Conservation (phyloP, 345 rosid species). For the Alliaria petiolata region DNA sequence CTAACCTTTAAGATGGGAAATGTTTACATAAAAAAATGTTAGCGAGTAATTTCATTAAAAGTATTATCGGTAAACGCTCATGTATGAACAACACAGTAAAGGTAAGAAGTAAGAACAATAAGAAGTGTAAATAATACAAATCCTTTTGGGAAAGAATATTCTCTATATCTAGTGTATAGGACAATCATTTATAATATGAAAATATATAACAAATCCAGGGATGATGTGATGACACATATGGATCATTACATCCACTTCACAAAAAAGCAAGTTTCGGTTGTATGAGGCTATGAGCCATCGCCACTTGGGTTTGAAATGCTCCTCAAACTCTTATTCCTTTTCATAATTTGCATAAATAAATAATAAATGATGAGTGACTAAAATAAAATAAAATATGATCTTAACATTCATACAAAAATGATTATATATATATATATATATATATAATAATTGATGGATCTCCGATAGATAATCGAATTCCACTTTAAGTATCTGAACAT, state of each 20-base stretch:
- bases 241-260: neutral
- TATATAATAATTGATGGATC: neutral
- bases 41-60: too few relatives aligned
- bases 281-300: neutral
- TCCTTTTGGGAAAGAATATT: neutral
- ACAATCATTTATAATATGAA: too few relatives aligned
- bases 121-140: neutral
- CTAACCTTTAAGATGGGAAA: too few relatives aligned
- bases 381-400: neutral
- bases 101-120: too few relatives aligned
- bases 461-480: neutral
- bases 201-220: neutral
- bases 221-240: too few relatives aligned
- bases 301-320: conserved; percentile 6
- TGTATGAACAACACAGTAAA: neutral
- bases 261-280: neutral
- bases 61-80: too few relatives aligned
- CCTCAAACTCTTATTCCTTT: neutral
- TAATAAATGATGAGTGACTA: neutral
- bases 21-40: too few relatives aligned
- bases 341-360: neutral
- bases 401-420: too few relatives aligned
- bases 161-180: neutral
- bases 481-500: neutral
- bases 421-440: too few relatives aligned